Base-by-base conservation (phyloP, 192 early-diverging fungal species). In the Coemansia umbellata region DNA sequence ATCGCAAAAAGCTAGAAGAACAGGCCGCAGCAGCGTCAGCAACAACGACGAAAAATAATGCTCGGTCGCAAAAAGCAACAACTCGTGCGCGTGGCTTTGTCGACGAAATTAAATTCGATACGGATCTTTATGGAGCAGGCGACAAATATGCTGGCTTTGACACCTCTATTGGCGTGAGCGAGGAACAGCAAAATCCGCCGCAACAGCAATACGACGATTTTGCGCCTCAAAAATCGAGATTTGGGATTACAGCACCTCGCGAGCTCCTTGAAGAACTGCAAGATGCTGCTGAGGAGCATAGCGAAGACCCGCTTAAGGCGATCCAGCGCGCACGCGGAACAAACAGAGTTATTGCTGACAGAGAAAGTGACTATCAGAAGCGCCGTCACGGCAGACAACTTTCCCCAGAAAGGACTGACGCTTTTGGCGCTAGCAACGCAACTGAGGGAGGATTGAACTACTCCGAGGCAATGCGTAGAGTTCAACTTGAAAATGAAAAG, bases 341-440 rank as follows among this genome's bases (percentile, higher is more conserved):
- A 18, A 85, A 83, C 14, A 69, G 83, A 8, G 72, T 81, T 8
- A 92, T 95, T 49, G 84, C 84, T 5, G 93, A 95, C 27, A 66
- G 91, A 37, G 90, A 97, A 56, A 83, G 81, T 63, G 91, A 94
- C 31, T 95, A 97, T 58, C 87, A 90, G 32, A 82, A 80, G 50
- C 83, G 91, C n/a, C 69, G 94, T 19, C 80, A 82, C 32, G 85
- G 82, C 41, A 80, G 96, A 8, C 63, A 69, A 21, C 81, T 99
- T 15, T 94, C 93, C 5, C 91, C 92, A 5, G 86, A 89, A 31
- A 78, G 90, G 13, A 70, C 63, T 14, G 93, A 97, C 58, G 52
- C 44, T 2, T 62, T 42, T 10, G 72, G 53, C 10, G 37, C 37
- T 3, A 18, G n/a, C 19, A 23, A 9, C 21, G 15, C 19, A 21